A percentile compares a stretch with the other conserved stretches of the same genome.
Conservation (phyloP, 169 alveolate genomes). For the Prorocentrum cordatum region DNA sequence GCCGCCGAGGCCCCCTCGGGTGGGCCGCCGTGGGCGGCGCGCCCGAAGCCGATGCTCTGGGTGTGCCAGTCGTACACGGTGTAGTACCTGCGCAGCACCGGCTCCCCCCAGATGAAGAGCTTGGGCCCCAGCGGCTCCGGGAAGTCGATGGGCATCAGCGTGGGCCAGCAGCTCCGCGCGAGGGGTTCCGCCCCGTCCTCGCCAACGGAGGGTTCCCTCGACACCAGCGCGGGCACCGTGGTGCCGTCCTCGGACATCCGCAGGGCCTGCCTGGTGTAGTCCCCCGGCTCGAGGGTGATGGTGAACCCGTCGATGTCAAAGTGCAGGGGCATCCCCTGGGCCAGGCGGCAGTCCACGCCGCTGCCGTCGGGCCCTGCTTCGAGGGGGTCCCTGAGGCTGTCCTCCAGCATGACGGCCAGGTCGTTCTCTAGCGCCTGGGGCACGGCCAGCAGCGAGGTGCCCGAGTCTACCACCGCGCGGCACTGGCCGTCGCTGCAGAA, state of each 20-base stretch:
- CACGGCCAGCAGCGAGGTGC: conserved; percentile 37
- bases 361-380: background rate
- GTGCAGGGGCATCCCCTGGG: background rate
- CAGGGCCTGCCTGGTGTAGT: conserved; percentile 43
- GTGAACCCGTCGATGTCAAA: background rate
- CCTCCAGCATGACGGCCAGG: conserved; percentile 33
- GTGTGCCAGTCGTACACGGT: conserved; percentile 55
- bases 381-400: background rate
- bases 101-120: conserved; percentile 69
- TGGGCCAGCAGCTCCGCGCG: conserved; percentile 56
- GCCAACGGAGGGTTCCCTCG: no score
- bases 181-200: no score
- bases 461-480: conserved; percentile 61
- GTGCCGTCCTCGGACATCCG: no score
- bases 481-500: conserved; percentile 32
- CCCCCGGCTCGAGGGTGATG: conserved; percentile 32
- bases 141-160: conserved; percentile 41
- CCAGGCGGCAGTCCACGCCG: conserved; percentile 10
- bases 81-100: conserved; percentile 49
- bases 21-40: conserved; percentile 33
- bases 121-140: conserved; percentile 68
- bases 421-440: conserved; percentile 26
- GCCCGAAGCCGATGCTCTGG: conserved; percentile 37
- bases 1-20: no score
- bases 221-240: no score